A percentile compares a stretch with the other conserved stretches of the same genome.
Evolutionary conservation across 306 rosid genomes (phyloP).

Genomic region (Amphicarpaea edgeworthii): DNA sequence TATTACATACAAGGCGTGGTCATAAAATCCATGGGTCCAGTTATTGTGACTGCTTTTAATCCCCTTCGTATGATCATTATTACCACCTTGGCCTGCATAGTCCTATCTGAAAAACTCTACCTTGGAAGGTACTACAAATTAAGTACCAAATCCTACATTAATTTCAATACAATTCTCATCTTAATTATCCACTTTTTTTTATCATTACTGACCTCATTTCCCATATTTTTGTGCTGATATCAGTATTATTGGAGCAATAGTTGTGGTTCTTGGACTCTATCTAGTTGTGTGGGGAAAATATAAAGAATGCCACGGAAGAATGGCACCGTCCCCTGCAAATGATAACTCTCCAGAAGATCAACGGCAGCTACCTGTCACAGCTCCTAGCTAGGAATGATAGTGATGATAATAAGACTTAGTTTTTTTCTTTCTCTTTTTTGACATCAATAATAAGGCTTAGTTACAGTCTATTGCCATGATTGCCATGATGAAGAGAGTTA

Average conservation of each 20-base stretch:
- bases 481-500: neutral
- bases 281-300: constrained; percentile 58
- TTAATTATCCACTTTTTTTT: too few relatives aligned
- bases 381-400: constrained; percentile 17
- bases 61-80: constrained; percentile 80
- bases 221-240: neutral
- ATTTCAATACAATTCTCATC: neutral
- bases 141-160: neutral
- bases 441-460: neutral
- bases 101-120: constrained; percentile 71
- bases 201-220: neutral
- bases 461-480: neutral
- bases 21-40: constrained; percentile 73
- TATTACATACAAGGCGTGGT: constrained; percentile 81
- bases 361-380: constrained; percentile 41
- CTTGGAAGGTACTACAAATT: constrained; percentile 68
- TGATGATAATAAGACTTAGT: neutral
- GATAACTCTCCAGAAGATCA: constrained; percentile 16
- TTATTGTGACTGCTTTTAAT: constrained; percentile 81
- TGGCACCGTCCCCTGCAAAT: constrained; percentile 17
- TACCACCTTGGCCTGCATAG: constrained; percentile 53
- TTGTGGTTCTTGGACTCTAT: constrained; percentile 56
- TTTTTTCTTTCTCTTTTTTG: too few relatives aligned
- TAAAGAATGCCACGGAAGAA: constrained; percentile 30
- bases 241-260: constrained; percentile 53